Percentiles rank a stretch among this genome's conserved stretches.
These are phyloP conservation scores for Phoma sp. DNA, from an alignment of 2,329 filamentous ascomycete genomes.

Conservation along the genomic window DNA sequence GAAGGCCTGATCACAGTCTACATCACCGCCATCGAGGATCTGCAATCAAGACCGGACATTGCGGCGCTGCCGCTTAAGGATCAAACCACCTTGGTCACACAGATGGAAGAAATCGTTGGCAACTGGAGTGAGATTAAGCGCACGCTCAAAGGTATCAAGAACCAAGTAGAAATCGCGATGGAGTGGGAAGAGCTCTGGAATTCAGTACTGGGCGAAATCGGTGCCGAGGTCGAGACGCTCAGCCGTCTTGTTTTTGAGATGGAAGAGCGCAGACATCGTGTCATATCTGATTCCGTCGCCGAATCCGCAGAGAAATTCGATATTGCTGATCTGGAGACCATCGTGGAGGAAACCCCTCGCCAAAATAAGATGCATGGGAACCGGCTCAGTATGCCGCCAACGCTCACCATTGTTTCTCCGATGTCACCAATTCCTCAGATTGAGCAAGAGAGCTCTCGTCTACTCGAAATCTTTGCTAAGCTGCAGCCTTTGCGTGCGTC, in stretches of 20 bases:
- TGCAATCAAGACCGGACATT: slow-evolving; percentile 82
- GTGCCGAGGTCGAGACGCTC: slow-evolving; percentile 82
- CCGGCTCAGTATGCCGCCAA: slow-evolving; percentile 70
- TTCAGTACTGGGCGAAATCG: slow-evolving; percentile 89
- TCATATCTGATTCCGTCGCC: slow-evolving; percentile 63
- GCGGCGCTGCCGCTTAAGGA: slow-evolving; percentile 71
- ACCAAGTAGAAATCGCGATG: slow-evolving; percentile 95
- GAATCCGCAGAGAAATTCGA: slow-evolving; percentile 71
- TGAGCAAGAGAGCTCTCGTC: slow-evolving; percentile 80
- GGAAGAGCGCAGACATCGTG: slow-evolving; percentile 92
- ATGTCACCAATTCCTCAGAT: slow-evolving; percentile 62
- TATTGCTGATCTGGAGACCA: slow-evolving; percentile 88
- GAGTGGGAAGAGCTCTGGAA: slow-evolving; percentile 99
- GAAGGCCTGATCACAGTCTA: slow-evolving; percentile 91
- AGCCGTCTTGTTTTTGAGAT: slow-evolving; percentile 90
- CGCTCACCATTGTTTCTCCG: slow-evolving; percentile 66
- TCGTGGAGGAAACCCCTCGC: slow-evolving; percentile 83
- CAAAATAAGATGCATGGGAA: slow-evolving; percentile 62
- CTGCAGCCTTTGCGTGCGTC: slow-evolving; percentile 95
- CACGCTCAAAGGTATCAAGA: slow-evolving; percentile 79
- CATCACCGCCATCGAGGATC: slow-evolving; percentile 88
- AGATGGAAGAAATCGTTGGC: slow-evolving; percentile 86
- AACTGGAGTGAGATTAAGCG: slow-evolving; percentile 85
- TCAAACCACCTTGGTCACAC: slow-evolving; percentile 74
- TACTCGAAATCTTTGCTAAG: slow-evolving; percentile 88